These are phyloP conservation scores for Actinomortierella ambigua DNA, from an alignment of 371 early-diverging fungal species.

Conservation along the genomic window DNA sequence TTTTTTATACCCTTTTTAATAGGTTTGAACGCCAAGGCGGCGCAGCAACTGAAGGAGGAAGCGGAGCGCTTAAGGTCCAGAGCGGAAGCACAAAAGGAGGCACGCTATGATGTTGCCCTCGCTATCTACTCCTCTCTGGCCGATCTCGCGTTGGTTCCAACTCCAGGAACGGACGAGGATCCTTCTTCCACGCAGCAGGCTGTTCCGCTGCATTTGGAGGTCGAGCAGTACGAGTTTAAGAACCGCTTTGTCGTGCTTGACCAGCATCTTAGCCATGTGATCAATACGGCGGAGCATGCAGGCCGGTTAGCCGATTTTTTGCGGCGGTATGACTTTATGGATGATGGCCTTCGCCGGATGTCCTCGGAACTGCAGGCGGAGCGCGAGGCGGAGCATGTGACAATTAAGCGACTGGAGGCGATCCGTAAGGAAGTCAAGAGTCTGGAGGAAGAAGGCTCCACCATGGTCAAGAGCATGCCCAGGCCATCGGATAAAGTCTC, in stretches of 20 bases:
- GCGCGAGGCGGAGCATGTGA: slow-evolving; percentile 18
- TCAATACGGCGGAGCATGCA: slow-evolving; percentile 23
- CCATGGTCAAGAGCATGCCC: slow-evolving; percentile 10
- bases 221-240: slow-evolving; percentile 26
- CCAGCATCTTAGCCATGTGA: slow-evolving; percentile 14
- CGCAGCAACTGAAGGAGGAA: slow-evolving; percentile 23
- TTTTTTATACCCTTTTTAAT: not conserved
- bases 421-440: slow-evolving; percentile 7
- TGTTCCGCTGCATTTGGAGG: slow-evolving; percentile 22
- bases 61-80: slow-evolving; percentile 15
- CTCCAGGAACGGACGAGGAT: slow-evolving; percentile 9
- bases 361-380: slow-evolving; percentile 25
- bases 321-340: slow-evolving; percentile 16
- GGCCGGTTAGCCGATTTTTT: slow-evolving; percentile 20
- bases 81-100: slow-evolving; percentile 15
- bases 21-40: slow-evolving; percentile 21
- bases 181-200: not conserved
- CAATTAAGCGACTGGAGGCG: slow-evolving; percentile 15
- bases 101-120: slow-evolving; percentile 16
- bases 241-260: slow-evolving; percentile 20
- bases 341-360: slow-evolving; percentile 11
- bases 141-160: slow-evolving; percentile 6
- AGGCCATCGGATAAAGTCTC: slow-evolving; percentile 2
- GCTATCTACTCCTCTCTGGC: slow-evolving; percentile 10
- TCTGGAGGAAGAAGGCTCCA: slow-evolving; percentile 12